Evolutionary conservation across 176 grass and related monocot genomes (phyloP), one percentile per base, ranked within the genome.

Genomic region (Triticum dicoccoides): DNA sequence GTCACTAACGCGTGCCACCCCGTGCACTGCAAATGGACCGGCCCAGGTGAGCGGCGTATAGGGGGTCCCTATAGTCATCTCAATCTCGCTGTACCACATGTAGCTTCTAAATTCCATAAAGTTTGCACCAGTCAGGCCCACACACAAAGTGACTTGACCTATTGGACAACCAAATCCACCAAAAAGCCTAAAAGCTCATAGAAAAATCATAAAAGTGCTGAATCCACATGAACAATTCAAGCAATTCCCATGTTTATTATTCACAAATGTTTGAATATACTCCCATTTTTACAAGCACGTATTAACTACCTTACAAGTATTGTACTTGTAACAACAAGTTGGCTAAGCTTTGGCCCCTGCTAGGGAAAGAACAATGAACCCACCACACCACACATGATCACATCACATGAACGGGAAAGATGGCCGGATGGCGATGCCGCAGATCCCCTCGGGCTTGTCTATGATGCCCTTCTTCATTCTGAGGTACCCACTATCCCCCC

Each of bases 371-470:
- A 51, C 4, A 76, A 8, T 51, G 47, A 75, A 51, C 73, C 73
- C 51, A 51, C 7, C 11, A 23, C 5, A 42, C 69, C 69, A 23
- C 21, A 4, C 12, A 49, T 51, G 42, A 30, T 25, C 7, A 76
- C 1, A 4, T 12, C 80, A 87, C 34, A 90, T 93, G 34, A 86
- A 51, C 11, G 94, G 89, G 49, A 79, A 93, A 7, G 89, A 90
- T 3, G 91, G 89, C 13, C 88, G 87, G 49, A 89, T 93, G 78
- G 90, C 88, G 27, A 96, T 93, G 68, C 94, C 94, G 37, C 94
- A 96, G 35, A 93, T 80, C 29, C 94, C 94, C 49, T 96, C 91
- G 56, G 42, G 80, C 86, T 88, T 86, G 41, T 65, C 88, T 4
- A 20, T 77, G 63, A 91, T 21, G 68, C 70, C 84, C 65, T 90